phyloP scores from a whole-genome alignment of 805 yeast genomes.

The Huiozyma naganishii region DNA sequence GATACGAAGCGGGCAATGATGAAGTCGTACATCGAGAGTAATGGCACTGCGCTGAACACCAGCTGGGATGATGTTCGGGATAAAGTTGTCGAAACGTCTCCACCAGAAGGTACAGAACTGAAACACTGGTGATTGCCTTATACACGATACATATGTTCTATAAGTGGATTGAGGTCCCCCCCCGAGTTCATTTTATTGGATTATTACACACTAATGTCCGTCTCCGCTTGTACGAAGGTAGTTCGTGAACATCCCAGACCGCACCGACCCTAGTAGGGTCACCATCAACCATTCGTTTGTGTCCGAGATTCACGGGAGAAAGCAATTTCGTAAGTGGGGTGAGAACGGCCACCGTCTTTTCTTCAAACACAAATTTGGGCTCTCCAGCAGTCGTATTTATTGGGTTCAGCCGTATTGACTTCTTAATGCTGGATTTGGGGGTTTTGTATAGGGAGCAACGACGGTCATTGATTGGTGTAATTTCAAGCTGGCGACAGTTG shows the following conservation, averaged over 20 bases:
- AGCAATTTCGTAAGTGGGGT: slow-evolving; percentile 1
- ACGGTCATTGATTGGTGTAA: too few species aligned
- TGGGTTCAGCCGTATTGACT: background rate
- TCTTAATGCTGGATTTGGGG: background rate
- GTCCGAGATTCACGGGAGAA: slow-evolving; percentile 1
- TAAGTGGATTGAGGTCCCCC: too few species aligned
- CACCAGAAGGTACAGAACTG: slow-evolving; percentile 66
- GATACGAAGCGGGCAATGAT: slow-evolving; percentile 90
- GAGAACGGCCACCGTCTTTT: background rate
- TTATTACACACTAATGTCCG: too few species aligned
- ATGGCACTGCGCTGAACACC: slow-evolving; percentile 88
- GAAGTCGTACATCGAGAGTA: slow-evolving; percentile 89
- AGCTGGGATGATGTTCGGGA: slow-evolving; percentile 82
- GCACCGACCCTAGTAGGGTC: too few species aligned
- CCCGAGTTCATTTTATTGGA: too few species aligned
- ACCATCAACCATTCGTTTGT: too few species aligned
- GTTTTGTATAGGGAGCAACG: background rate
- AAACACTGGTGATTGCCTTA: slow-evolving; percentile 34
- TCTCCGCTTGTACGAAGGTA: too few species aligned
- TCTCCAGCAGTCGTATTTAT: background rate
- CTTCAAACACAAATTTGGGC: background rate
- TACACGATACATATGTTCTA: too few species aligned
- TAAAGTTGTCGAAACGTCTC: slow-evolving; percentile 51
- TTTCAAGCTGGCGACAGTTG: too few species aligned
- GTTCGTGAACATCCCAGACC: too few species aligned